Percentiles rank a stretch among this genome's conserved stretches.
Conservation (phyloP, 108 stramenopile species). For the Conticribra weissflogii region DNA sequence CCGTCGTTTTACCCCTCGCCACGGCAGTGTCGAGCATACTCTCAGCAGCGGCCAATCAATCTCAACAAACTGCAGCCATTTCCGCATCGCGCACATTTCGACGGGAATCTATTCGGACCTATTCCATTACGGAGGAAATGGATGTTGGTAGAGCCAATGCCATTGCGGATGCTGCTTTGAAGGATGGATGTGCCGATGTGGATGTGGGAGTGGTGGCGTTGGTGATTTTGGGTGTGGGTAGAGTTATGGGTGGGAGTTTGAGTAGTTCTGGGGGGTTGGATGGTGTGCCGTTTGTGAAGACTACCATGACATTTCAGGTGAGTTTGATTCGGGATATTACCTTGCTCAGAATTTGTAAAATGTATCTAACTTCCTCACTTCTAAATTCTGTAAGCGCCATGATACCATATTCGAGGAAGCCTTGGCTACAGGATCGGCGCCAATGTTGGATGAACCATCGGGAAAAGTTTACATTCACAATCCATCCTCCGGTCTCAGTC, state of each 20-base stretch:
- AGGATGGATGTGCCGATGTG: slow-evolving; percentile 37
- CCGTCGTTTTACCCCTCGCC: slow-evolving; percentile 77
- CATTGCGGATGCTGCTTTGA: slow-evolving; percentile 16
- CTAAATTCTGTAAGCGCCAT: slow-evolving; percentile 11
- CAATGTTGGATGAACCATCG: slow-evolving; percentile 28
- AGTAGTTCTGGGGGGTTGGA: slow-evolving; percentile 1
- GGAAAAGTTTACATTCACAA: slow-evolving; percentile 2
- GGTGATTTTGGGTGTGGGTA: slow-evolving; percentile 15
- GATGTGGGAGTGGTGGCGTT: slow-evolving; percentile 43
- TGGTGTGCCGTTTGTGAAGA: slow-evolving; percentile 9
- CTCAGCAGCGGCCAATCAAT: slow-evolving; percentile 50
- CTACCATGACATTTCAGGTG: slow-evolving; percentile 12
- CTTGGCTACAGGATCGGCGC: slow-evolving; percentile 21
- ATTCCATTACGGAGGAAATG: neutral
- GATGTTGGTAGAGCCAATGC: slow-evolving; percentile 12
- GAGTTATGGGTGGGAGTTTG: neutral
- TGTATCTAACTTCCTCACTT: neutral
- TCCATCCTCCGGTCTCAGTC: neutral
- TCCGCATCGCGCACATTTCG: slow-evolving; percentile 36
- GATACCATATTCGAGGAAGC: slow-evolving; percentile 46
- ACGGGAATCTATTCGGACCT: slow-evolving; percentile 22
- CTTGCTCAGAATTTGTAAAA: neutral
- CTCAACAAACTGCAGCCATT: slow-evolving; percentile 56
- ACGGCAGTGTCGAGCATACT: slow-evolving; percentile 61
- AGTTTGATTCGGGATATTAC: neutral